phyloP scores from a whole-genome alignment of 139 green algal species.

The Pseudopediastrum boryanum region DNA sequence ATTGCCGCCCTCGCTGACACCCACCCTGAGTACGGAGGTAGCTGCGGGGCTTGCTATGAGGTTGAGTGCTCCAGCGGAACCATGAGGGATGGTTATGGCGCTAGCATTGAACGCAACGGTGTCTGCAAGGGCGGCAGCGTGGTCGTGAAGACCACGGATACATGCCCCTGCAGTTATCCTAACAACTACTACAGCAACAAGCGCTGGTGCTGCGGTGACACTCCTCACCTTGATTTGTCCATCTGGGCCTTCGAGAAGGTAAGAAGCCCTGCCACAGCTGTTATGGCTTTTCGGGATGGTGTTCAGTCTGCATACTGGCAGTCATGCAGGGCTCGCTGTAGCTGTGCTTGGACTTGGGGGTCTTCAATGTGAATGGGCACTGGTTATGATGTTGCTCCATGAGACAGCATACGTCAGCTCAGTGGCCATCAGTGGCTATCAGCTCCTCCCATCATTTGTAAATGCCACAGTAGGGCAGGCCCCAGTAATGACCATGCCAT shows the following conservation, averaged over 20 bases:
- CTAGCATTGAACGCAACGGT: slow-evolving; percentile 13
- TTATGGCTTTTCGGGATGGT: too few species aligned
- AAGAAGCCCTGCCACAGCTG: too few species aligned
- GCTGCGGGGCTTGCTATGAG: slow-evolving; percentile 57
- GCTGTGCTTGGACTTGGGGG: too few species aligned
- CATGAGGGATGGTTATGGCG: slow-evolving; percentile 41
- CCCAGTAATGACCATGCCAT: too few species aligned
- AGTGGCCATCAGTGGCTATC: too few species aligned
- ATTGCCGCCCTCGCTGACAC: slow-evolving; percentile 39
- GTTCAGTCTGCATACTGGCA: too few species aligned
- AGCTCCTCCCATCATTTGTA: too few species aligned
- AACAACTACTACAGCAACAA: slow-evolving; percentile 40
- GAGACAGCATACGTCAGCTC: too few species aligned
- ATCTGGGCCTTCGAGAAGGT: slow-evolving; percentile 28
- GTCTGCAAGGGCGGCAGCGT: slow-evolving; percentile 35
- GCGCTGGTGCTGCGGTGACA: slow-evolving; percentile 42
- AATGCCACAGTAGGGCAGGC: too few species aligned
- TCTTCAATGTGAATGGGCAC: too few species aligned
- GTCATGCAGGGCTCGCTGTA: too few species aligned
- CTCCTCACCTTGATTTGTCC: slow-evolving; percentile 23
- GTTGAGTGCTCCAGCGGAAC: slow-evolving; percentile 29
- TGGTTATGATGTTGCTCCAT: too few species aligned
- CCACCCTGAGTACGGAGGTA: slow-evolving; percentile 37
- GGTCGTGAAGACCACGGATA: slow-evolving; percentile 47
- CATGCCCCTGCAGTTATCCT: slow-evolving; percentile 41